A percentile compares a stretch with the other conserved stretches of the same genome.
phyloP scores from a whole-genome alignment of 2,329 filamentous ascomycete species.

The Nemania bipapillata region DNA sequence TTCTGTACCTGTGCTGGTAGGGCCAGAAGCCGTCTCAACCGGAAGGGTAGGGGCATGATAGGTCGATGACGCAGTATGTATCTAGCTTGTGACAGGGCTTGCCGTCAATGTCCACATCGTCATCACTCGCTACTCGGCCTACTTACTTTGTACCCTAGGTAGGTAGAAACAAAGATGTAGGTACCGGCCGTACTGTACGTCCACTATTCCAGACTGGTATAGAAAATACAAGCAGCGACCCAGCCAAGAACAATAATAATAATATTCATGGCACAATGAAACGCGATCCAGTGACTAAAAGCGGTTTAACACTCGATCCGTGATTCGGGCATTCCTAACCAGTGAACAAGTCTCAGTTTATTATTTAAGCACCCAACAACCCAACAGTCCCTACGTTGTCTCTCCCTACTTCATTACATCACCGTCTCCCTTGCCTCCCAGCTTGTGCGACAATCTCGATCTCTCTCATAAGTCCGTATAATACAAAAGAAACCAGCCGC shows the following conservation, averaged over 20 bases:
- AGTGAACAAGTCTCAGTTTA: constrained; percentile 18
- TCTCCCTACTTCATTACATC: background rate
- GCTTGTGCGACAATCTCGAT: background rate
- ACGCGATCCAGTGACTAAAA: constrained; percentile 31
- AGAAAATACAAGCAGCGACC: constrained; percentile 28
- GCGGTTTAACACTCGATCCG: constrained; percentile 23
- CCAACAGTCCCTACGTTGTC: background rate
- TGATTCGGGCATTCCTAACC: constrained; percentile 25
- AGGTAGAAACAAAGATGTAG: too few species aligned
- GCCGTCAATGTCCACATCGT: constrained; percentile 31
- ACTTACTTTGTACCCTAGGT: too few species aligned
- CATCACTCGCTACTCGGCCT: constrained; percentile 33
- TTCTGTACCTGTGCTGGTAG: background rate
- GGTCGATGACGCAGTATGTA: constrained; percentile 34
- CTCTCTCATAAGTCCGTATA: background rate
- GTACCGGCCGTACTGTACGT: too few species aligned
- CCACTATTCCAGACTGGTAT: too few species aligned
- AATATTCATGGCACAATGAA: constrained; percentile 26
- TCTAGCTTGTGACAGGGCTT: constrained; percentile 17
- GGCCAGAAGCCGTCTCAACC: constrained; percentile 14
- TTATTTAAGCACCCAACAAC: constrained; percentile 31
- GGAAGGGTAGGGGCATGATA: constrained; percentile 21
- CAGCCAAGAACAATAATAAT: constrained; percentile 34
- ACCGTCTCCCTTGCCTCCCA: background rate
- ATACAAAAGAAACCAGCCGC: constrained; percentile 1